These are phyloP conservation scores for Vanrija pseudolonga DNA, from an alignment of 1,284 basidiomycete genomes.

Conservation along the genomic window DNA sequence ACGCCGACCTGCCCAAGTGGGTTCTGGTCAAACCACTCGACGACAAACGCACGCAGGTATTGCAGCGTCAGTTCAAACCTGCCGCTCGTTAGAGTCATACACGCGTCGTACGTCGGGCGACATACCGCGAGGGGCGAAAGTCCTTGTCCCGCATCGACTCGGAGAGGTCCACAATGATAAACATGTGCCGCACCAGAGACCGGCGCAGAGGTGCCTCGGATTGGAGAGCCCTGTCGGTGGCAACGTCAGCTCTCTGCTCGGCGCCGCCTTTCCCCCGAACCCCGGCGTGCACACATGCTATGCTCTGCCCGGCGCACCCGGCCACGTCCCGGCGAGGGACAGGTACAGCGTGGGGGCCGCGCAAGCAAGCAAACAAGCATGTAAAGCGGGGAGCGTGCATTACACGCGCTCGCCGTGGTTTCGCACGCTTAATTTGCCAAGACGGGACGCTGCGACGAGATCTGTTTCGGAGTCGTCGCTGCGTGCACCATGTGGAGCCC, in stretches of 20 bases:
- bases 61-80: constrained; percentile 79
- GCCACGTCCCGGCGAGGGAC: too few relatives aligned
- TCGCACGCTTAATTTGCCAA: too few relatives aligned
- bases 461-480: too few relatives aligned
- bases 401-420: too few relatives aligned
- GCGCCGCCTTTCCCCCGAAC: not conserved
- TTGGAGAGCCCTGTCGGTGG: constrained; percentile 53
- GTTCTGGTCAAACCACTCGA: constrained; percentile 99
- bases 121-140: constrained; percentile 77
- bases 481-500: not conserved
- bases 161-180: constrained; percentile 86
- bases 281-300: not conserved
- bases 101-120: not conserved
- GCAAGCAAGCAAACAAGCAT: too few relatives aligned
- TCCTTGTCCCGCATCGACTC: constrained; percentile 91
- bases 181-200: constrained; percentile 92
- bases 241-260: constrained; percentile 4
- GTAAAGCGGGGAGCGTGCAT: too few relatives aligned
- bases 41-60: constrained; percentile 83
- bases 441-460: too few relatives aligned
- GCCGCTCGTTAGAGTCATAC: not conserved
- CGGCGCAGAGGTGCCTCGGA: constrained; percentile 81
- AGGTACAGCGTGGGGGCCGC: too few relatives aligned
- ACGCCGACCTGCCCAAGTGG: constrained; percentile 94
- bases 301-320: too few relatives aligned